Base-by-base conservation (phyloP, 139 green algal species). In the Chlorella sp. region DNA sequence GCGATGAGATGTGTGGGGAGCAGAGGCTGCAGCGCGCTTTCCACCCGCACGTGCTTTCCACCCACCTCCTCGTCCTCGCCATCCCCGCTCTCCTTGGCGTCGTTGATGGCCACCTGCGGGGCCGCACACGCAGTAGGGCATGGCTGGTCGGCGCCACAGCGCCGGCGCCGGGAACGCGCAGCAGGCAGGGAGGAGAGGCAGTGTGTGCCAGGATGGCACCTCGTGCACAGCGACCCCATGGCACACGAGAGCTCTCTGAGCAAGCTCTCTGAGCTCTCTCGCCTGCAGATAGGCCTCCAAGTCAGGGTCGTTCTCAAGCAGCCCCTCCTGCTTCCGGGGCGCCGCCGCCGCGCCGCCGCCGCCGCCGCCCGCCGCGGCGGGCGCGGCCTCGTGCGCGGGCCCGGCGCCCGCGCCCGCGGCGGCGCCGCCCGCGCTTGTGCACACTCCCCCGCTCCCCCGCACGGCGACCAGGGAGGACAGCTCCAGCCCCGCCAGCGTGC, bases 231-330 rank as follows among this genome's bases (percentile, higher is more conserved):
- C n/a, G n/a, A n/a, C n/a, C n/a, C n/a, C n/a, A n/a, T n/a, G n/a
- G n/a, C 11, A 60, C 6, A 17, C 58, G 42, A 12, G 31, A 65
- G 33, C 8, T 8, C 29, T 5, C 59, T 21, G 5, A 31, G 31
- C 27, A 4, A 23, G 53, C n/a, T n/a, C n/a, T n/a, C n/a, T n/a
- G n/a, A n/a, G n/a, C n/a, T n/a, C n/a, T n/a, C n/a, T 21, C 35
- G 75, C 84, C 77, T 89, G 80, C 29, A 90, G 76, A 53, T 91
- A 91, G 1, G 83, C 87, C 46, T 89, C 85, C 31, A 92, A 62
- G 40, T 92, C 87, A 9, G 83, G 87, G 46, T 92, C 87, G 21
- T 67, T 65, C 14, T 78, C 87, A 29, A 90, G 70, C 36, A 81
- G 56, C 64, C n/a, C 41, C 73, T n/a, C 55, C 58, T 36, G 73